Conservation (phyloP, 2,329 filamentous ascomycete genomes). For the Trichoderma cornu-damae region DNA sequence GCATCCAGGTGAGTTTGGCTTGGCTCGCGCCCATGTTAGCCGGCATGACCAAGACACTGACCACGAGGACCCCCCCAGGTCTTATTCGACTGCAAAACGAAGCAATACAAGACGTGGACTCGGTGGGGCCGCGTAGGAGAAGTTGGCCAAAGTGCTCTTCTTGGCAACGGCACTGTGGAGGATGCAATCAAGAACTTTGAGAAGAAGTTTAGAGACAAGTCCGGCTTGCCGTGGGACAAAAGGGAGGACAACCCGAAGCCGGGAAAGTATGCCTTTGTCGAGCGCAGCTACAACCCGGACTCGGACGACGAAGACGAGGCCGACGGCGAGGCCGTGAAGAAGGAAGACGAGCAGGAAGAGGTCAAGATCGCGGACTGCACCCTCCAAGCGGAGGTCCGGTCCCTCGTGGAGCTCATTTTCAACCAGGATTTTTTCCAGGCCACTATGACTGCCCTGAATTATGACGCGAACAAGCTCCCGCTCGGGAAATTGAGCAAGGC, state of each 20-base stretch:
- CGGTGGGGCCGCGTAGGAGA: conserved; percentile 76
- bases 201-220: conserved; percentile 59
- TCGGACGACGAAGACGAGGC: conserved; percentile 43
- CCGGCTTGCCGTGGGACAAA: conserved; percentile 51
- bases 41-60: neutral
- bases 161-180: conserved; percentile 40
- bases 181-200: conserved; percentile 49
- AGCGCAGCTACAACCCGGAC: conserved; percentile 69
- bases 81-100: conserved; percentile 34
- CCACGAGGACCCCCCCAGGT: neutral
- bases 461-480: conserved; percentile 71
- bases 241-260: conserved; percentile 53
- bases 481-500: conserved; percentile 77
- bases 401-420: conserved; percentile 77
- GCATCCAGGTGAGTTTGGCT: conserved; percentile 52
- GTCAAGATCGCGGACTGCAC: conserved; percentile 46
- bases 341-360: conserved; percentile 35
- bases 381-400: conserved; percentile 55
- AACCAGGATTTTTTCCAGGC: conserved; percentile 66
- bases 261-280: conserved; percentile 74
- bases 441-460: conserved; percentile 62
- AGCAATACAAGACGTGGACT: conserved; percentile 60
- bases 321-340: conserved; percentile 28
- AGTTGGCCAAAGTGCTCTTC: conserved; percentile 42
- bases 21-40: neutral